Conservation (phyloP, 1,284 basidiomycete species). For the Athelia sp. region DNA sequence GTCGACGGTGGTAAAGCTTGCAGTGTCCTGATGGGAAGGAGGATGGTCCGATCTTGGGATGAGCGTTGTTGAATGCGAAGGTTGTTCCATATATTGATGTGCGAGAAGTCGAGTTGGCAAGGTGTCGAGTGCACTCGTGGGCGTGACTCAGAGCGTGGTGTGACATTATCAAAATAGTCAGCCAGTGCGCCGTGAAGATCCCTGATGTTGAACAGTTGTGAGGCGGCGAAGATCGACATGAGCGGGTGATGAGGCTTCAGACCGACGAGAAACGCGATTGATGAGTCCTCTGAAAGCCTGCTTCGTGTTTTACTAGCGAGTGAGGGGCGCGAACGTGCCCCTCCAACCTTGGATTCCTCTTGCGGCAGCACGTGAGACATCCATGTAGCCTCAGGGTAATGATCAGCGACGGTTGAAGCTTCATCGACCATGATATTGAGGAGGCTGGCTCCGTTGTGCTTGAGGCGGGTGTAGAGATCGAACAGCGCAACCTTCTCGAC, state of each 20-base stretch:
- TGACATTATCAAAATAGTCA: neutral
- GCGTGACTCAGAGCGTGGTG: neutral
- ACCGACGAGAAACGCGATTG: neutral
- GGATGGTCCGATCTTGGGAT: neutral
- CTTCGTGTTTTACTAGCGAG: neutral
- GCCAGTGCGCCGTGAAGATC: neutral
- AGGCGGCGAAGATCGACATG: neutral
- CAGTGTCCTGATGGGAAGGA: neutral
- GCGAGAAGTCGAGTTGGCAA: neutral
- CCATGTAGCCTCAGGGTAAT: constrained; percentile 1
- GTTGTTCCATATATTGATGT: neutral
- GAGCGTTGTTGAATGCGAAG: neutral
- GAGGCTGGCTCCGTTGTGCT: neutral
- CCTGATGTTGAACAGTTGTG: neutral
- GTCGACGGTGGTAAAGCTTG: neutral
- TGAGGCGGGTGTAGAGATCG: neutral
- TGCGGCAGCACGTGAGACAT: neutral
- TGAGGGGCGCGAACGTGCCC: neutral
- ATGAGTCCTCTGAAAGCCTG: neutral
- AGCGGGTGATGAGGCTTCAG: neutral
- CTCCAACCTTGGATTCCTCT: neutral
- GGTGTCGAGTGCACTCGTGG: neutral
- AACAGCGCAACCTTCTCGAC: neutral
- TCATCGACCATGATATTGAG: neutral
- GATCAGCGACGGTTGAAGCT: neutral